These are phyloP conservation scores for Chlorophyllum brunneum DNA, from an alignment of 768 basidiomycete species.

Conservation along the genomic window DNA sequence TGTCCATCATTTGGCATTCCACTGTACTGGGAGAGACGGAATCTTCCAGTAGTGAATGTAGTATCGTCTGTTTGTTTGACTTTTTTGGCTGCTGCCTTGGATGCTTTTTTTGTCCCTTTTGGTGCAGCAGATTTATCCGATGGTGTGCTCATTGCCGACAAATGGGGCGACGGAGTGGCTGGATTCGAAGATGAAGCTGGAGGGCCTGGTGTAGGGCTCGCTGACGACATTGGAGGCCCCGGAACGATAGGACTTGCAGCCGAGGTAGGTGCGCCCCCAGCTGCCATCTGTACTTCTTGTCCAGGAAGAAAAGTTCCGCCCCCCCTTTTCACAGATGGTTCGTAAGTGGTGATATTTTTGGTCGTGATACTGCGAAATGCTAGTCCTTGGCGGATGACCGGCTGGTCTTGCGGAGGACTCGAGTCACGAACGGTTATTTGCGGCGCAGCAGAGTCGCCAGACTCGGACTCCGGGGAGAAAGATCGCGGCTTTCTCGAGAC, in stretches of 20 bases:
- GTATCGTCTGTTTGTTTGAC: conserved; percentile 6
- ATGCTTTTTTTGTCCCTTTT: conserved; percentile 22
- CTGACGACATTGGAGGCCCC: conserved; percentile 6
- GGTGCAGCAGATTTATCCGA: conserved; percentile 5
- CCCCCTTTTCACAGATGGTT: conserved; percentile 27
- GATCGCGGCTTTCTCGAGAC: conserved; percentile 36
- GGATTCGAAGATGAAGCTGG: conserved; percentile 9
- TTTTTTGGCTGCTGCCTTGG: conserved; percentile 10
- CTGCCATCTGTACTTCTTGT: conserved; percentile 31
- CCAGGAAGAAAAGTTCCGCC: conserved; percentile 50
- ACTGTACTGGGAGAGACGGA: conserved; percentile 42
- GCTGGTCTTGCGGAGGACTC: conserved; percentile 43
- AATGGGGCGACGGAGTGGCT: conserved; percentile 10
- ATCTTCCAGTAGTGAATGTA: conserved; percentile 27
- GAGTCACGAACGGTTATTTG: conserved; percentile 40
- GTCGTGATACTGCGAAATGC: conserved; percentile 35
- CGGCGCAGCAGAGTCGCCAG: conserved; percentile 30
- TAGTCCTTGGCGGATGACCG: conserved; percentile 57
- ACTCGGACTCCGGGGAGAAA: conserved; percentile 47
- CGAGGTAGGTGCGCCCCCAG: conserved; percentile 14
- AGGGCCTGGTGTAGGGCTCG: conserved; percentile 6
- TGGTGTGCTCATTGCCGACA: conserved; percentile 11
- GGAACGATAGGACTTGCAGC: conserved; percentile 14
- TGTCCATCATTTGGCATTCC: conserved; percentile 28
- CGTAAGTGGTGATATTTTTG: conserved; percentile 37